Base-by-base conservation (phyloP, 441 rosid species). In the Mallotus repandus region DNA sequence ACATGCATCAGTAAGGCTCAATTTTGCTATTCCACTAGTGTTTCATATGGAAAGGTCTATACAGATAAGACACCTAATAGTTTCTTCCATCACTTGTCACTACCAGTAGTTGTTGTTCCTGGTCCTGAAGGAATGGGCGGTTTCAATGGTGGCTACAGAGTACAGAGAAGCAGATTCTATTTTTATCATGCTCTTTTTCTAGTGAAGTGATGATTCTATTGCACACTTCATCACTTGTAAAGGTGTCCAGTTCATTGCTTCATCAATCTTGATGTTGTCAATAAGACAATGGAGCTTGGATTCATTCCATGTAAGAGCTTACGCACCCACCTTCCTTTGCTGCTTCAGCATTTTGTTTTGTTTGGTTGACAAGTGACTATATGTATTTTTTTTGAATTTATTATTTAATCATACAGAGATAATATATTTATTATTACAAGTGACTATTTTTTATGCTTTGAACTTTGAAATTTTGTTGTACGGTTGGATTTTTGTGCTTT, bases 71-170 rank as follows among this genome's bases (percentile, higher is more conserved):
- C 72, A 7, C 50, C 25, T n/a, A 25, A 65, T 19, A 4, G 5
- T 35, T 48, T 13, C 5, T 65, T 8, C 19, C 14, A 21, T 25
- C 16, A 12, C 35, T 32, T 8, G 14, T 25, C 16, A 12, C 35
- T 32, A 1, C 8, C 22, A 21, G 1, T 11, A 18, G 29, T 11
- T 11, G 29, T 35, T 11, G 0, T 32, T 70, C 16, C 5, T 58
- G 72, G 74, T 52, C 58, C 22, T 58, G 50, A 78, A 32, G 46
- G 59, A 48, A 29, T 35, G 81, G 74, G 65, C 77, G 71, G 74
- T n/a, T 69, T 56, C 66, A 63, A 46, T 41, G 38, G 18, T 54
- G 72, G 52, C 57, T 7, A 41, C 8, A 22, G 46, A 35, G 21
- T 56, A 6, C 7, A 29, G 41, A 38, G 41, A 38, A 4, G 41